These are phyloP conservation scores for Arthrinium phaeospermum DNA, from an alignment of 2,329 filamentous ascomycete species.

Conservation along the genomic window DNA sequence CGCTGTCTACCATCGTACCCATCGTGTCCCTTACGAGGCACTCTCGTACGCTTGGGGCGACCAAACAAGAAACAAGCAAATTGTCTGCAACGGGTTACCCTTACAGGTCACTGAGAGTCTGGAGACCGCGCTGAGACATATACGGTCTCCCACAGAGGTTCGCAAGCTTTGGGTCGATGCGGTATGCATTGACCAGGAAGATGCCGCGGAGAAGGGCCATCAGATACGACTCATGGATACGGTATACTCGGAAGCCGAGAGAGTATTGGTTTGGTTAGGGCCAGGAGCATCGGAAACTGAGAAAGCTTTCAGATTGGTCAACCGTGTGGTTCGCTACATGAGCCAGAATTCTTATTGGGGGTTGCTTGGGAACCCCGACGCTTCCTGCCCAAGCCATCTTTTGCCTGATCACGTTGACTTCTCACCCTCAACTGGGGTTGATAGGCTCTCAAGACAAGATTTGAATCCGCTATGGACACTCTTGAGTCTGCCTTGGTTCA, in stretches of 20 bases:
- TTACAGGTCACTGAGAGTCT: neutral
- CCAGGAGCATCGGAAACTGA: neutral
- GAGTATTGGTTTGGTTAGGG: neutral
- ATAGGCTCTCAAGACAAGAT: neutral
- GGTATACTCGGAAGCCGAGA: constrained; percentile 23
- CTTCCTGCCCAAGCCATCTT: neutral
- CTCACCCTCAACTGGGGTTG: neutral
- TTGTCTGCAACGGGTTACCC: neutral
- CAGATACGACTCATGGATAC: constrained; percentile 23
- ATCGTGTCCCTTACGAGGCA: neutral
- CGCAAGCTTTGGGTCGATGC: constrained; percentile 31
- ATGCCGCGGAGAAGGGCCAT: neutral
- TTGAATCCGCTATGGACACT: neutral
- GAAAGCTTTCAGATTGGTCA: neutral
- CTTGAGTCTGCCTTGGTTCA: neutral
- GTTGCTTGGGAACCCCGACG: neutral
- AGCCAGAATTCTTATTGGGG: neutral
- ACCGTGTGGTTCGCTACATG: neutral
- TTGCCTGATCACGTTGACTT: neutral
- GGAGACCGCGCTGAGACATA: neutral
- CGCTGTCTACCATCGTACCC: neutral
- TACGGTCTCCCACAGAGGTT: neutral
- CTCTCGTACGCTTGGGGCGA: constrained; percentile 2
- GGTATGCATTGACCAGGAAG: constrained; percentile 21
- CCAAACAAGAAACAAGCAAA: neutral